Percentiles rank a stretch among this genome's conserved stretches.
Conservation (phyloP, 306 rosid species). For the Fragaria vesca region DNA sequence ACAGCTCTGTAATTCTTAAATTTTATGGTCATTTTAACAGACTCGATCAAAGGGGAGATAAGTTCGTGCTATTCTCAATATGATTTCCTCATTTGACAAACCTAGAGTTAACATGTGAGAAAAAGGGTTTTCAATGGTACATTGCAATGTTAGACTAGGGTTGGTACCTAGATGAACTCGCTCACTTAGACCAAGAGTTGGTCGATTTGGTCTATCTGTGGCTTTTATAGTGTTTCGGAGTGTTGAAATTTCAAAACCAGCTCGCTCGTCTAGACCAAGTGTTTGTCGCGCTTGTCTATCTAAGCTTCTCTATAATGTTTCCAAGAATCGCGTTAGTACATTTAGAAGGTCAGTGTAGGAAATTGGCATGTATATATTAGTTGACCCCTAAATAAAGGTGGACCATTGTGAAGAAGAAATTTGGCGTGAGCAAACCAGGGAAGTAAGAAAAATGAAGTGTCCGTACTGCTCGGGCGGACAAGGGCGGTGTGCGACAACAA, state of each 20-base stretch:
- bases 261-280: too few species aligned
- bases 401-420: background rate
- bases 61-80: background rate
- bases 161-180: background rate
- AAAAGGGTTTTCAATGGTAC: background rate
- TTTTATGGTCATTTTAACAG: too few species aligned
- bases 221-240: too few species aligned
- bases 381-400: background rate
- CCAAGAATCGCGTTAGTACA: too few species aligned
- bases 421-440: background rate
- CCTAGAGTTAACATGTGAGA: background rate
- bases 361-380: background rate
- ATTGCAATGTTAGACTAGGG: background rate
- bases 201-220: background rate
- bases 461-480: conserved; percentile 80
- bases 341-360: too few species aligned
- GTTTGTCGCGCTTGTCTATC: too few species aligned
- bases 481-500: conserved; percentile 82
- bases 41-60: background rate
- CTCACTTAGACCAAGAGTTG: too few species aligned
- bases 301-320: too few species aligned
- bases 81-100: background rate
- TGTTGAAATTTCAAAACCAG: too few species aligned
- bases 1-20: background rate
- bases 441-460: conserved; percentile 59